phyloP scores from a whole-genome alignment of 2,329 filamentous ascomycete genomes.

The Hypoxylon sp. region DNA sequence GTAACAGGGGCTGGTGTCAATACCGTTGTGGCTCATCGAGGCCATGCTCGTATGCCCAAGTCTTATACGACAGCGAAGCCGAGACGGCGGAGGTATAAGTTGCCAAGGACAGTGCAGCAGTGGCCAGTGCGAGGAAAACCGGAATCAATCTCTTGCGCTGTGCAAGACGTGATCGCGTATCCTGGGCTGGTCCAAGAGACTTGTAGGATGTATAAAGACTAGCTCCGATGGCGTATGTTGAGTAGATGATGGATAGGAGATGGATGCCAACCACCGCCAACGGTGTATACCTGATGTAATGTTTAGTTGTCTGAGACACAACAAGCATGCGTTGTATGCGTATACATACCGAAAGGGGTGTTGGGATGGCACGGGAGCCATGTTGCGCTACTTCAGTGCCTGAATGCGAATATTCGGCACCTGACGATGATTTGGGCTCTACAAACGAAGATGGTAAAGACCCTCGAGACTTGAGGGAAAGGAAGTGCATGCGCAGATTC shows the following conservation, averaged over 20 bases:
- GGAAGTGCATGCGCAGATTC: constrained; percentile 8
- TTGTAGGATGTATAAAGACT: constrained; percentile 49
- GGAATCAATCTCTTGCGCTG: constrained; percentile 46
- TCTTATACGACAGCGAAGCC: constrained; percentile 48
- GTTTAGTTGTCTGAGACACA: not conserved
- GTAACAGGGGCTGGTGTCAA: constrained; percentile 6
- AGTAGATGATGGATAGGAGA: constrained; percentile 43
- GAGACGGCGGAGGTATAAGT: constrained; percentile 44
- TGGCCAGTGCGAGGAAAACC: constrained; percentile 47
- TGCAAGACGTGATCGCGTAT: constrained; percentile 47
- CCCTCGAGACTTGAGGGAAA: constrained; percentile 6
- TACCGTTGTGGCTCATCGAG: constrained; percentile 45
- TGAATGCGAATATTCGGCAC: too few species aligned
- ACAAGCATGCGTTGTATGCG: not conserved
- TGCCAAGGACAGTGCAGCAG: constrained; percentile 42
- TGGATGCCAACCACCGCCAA: constrained; percentile 43
- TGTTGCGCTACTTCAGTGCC: constrained; percentile 21
- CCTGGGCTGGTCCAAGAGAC: constrained; percentile 47
- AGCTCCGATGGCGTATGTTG: constrained; percentile 44
- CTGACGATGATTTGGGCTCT: constrained; percentile 2
- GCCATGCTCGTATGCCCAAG: constrained; percentile 51
- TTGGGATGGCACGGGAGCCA: constrained; percentile 44
- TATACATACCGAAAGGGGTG: constrained; percentile 45
- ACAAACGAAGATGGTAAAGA: not conserved
- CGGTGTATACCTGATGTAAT: constrained; percentile 45